Base-by-base conservation (phyloP, 2,329 filamentous ascomycete genomes). In the Hypoxylon sp. region DNA sequence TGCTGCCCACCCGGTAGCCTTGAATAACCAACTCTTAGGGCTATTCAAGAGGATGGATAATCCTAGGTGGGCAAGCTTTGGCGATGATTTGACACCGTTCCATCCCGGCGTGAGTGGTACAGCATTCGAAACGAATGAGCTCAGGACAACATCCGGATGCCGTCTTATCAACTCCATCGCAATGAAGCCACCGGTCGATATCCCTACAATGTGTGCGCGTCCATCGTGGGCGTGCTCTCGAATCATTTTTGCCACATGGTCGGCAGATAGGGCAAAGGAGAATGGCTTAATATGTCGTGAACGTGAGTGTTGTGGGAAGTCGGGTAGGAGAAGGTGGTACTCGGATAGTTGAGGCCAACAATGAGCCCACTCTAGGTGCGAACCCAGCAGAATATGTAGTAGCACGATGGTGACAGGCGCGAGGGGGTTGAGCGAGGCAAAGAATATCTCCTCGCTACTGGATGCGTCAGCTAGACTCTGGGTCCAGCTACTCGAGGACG, bases 161-260 rank as follows among this genome's bases (percentile, higher is more conserved):
- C 65, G 59, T 25, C 60, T 60, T 19, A 67, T 64, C 4, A 75
- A 55, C n/a, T 66, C 63, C 49, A 71, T 58, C 21, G 63, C 61
- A 1, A 73, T 50, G 45, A 67, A 75, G 1, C 71, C 73, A 7
- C 73, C 73, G 43, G 72, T 71, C 2, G 73, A 77, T 15, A 76
- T 32, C 2, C 73, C 73, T 21, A 73, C 70, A 20, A 76, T 32
- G 54, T 76, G 73, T 3, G 73, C 74, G 2, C 57, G 57, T 4
- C 67, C 63, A 41, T 64, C 60, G 32, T 73, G 68, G 7, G 72
- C 73, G 45, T 70, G 64, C 3, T 53, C 45, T 7, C 62, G 65
- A 43, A 76, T 73, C 41, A 75, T 60, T 2, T 58, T 42, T 7
- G 73, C 69, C 11, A 76, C 61, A 9, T 62, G 64, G 19, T 68